Base-by-base conservation (phyloP, 805 yeast species). In the Ogataea nonfermentans region DNA sequence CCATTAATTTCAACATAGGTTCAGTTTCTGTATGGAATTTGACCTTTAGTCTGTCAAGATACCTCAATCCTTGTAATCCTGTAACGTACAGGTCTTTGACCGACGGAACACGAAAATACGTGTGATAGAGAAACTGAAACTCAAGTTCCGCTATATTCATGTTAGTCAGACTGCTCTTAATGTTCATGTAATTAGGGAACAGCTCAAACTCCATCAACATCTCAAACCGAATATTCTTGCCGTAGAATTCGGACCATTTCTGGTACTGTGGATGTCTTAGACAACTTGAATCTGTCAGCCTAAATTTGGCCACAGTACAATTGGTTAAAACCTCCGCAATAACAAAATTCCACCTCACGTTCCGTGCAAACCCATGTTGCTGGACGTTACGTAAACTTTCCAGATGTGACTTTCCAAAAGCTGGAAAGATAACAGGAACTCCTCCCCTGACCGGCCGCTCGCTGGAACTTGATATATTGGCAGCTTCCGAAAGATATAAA, bases 301-400 rank as follows among this genome's bases (percentile, higher is more conserved):
- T 39, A 31, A 51, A 48, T 24, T 35, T 44, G 2, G 50, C 55
- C 4, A 31, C 35, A 4, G 51, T 47, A 9, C 30, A 24, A 14
- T 47, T 44, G 32, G 43, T 41, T 22, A 46, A 24, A 2, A 50
- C 52, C 31, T 46, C 52, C 2, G 43, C 51, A 28, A 44, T 42
- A 5, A 48, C 40, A 32, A 48, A 50, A 16, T 48, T 44, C 55
- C 55, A 51, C 3, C 32, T 20, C 20, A 48, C 13, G 25, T 51
- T 51, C 17, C 55, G 38, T 4, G 53, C 55, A 43, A 51, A 51
- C 29, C 55, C 55, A 29, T 51, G 55, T 14, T 49, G 52, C 37
- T 46, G 51, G 2, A 51, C 37, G 2, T 25, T 20, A 20, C 40
- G 32, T 37, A 51, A 33, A 22, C 51, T 46, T n/a, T 42, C 44